Conservation (phyloP, 768 basidiomycete species). For the Tricholoma hemisulphureum region DNA sequence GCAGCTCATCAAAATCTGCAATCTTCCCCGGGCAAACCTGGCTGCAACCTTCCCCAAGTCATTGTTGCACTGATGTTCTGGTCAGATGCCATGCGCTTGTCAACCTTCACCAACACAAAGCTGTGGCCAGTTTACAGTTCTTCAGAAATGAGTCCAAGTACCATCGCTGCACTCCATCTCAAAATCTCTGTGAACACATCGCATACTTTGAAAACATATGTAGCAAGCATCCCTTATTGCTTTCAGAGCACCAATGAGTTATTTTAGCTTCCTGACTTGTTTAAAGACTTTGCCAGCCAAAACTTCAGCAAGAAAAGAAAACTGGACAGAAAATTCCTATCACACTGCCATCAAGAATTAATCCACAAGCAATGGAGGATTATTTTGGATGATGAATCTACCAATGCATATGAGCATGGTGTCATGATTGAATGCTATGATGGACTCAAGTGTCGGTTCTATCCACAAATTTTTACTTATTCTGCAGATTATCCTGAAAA, state of each 20-base stretch:
- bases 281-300: slow-evolving; percentile 16
- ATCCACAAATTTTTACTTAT: slow-evolving; percentile 31
- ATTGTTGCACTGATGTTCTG: slow-evolving; percentile 24
- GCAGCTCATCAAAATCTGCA: slow-evolving; percentile 10
- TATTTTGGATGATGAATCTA: slow-evolving; percentile 3
- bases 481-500: slow-evolving; percentile 39
- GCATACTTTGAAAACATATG: slow-evolving; percentile 27
- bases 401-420: slow-evolving; percentile 20
- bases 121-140: slow-evolving; percentile 37
- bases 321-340: neutral
- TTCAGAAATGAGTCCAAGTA: slow-evolving; percentile 39
- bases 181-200: slow-evolving; percentile 23
- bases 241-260: neutral
- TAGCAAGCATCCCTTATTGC: neutral
- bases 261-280: slow-evolving; percentile 17
- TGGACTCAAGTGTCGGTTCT: slow-evolving; percentile 9
- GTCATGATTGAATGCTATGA: slow-evolving; percentile 6
- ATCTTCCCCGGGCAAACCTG: slow-evolving; percentile 1
- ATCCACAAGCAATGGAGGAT: neutral
- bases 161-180: slow-evolving; percentile 18
- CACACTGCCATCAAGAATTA: slow-evolving; percentile 5
- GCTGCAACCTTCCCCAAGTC: slow-evolving; percentile 12
- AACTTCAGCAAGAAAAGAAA: neutral
- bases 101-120: slow-evolving; percentile 25
- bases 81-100: slow-evolving; percentile 29